Conservation (phyloP, 78 protist genomes). For the Andalucia godoyi region DNA sequence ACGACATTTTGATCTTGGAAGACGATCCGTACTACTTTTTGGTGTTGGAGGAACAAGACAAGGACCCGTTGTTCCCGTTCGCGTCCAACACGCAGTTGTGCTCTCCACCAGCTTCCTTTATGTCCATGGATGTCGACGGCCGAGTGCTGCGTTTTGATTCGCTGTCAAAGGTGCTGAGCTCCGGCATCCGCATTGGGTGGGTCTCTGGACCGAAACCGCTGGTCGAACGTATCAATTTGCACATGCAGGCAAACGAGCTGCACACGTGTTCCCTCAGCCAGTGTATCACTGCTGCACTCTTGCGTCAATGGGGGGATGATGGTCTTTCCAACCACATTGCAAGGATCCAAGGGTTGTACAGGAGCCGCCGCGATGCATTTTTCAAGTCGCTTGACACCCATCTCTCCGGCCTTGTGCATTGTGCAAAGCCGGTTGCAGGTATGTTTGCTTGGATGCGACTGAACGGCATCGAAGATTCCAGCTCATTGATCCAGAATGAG, state of each 20-base stretch:
- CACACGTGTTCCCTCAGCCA: constrained; percentile 25
- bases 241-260: constrained; percentile 32
- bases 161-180: constrained; percentile 52
- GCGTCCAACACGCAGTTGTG: not conserved
- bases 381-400: not conserved
- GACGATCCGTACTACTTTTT: constrained; percentile 87
- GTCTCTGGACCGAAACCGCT: constrained; percentile 46
- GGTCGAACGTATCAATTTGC: constrained; percentile 32
- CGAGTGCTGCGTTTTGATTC: constrained; percentile 79
- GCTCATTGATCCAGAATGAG: no score
- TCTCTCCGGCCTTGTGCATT: no score
- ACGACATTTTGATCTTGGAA: constrained; percentile 67
- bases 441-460: no score
- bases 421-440: no score
- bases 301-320: constrained; percentile 20
- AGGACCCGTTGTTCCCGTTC: no score
- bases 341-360: constrained; percentile 24
- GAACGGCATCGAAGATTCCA: no score
- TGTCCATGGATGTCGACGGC: constrained; percentile 63
- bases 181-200: constrained; percentile 71
- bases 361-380: constrained; percentile 13
- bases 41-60: constrained; percentile 9
- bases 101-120: not conserved
- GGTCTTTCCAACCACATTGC: constrained; percentile 27
- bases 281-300: not conserved